Base-by-base conservation (phyloP, 129 eudicot genomes). In the Pseudognaphalium luteoalbum region DNA sequence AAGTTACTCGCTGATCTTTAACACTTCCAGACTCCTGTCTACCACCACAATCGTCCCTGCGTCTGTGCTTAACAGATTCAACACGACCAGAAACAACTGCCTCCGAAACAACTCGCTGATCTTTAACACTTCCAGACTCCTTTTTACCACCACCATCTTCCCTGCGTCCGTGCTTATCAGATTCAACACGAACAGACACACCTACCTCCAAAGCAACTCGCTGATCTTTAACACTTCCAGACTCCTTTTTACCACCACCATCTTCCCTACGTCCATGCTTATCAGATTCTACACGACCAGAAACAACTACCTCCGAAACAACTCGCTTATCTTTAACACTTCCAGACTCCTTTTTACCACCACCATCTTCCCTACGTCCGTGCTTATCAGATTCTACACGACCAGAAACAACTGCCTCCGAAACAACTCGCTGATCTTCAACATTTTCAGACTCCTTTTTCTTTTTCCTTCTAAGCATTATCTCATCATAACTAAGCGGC, bases 401-500 rank as follows among this genome's bases (percentile, higher is more conserved):
- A 44, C 52, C 76, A 64, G 71, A 57, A 7, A 57, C 28, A 28
- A 41, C 68, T 20, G 21, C 71, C 74, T 77, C 83, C 20, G 84
- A 67, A 8, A 15, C 90, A 50, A 51, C 81, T 47, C 67, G 71
- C 28, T 29, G 80, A 65, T 66, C 72, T 65, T 77, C 50, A 68
- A 66, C 65, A 81, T 52, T 80, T 50, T 58, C 87, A 74, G 75
- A 58, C 33, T 79, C 79, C 51, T 74, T 86, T 80, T 81, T 95
- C n/a, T 42, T 82, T 83, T 83, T 83, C 72, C 99, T 85, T 82
- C 78, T 81, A 72, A 73, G 89, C 99, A 95, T 91, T 59, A 95
- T 85, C 61, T 95, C 96, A 42, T 91, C 96, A 74, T 68, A 95
- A 80, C 92, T 95, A 41, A 86, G 76, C 16, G 99, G 94, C 68